Conservation (phyloP, 129 eudicot species). For the Artemisia annua region DNA sequence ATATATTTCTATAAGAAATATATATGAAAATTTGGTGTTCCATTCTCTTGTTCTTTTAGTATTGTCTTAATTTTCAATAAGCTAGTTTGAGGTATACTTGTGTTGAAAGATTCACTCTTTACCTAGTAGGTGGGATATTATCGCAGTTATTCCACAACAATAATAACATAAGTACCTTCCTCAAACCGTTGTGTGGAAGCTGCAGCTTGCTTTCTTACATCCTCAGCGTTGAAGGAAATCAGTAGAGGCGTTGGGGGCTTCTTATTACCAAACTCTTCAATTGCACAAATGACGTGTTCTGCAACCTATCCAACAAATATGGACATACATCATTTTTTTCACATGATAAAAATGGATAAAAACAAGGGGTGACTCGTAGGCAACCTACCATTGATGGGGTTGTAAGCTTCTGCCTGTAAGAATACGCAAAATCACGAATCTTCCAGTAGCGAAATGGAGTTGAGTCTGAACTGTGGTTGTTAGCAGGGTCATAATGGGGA, state of each 20-base stretch:
- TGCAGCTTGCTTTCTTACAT: slow-evolving; percentile 83
- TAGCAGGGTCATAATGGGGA: slow-evolving; percentile 66
- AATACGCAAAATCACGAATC: slow-evolving; percentile 90
- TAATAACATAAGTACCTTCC: slow-evolving; percentile 52
- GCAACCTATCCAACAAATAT: slow-evolving; percentile 52
- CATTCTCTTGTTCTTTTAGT: too few relatives aligned
- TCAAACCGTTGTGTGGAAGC: slow-evolving; percentile 81
- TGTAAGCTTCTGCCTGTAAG: slow-evolving; percentile 62
- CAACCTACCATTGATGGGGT: slow-evolving; percentile 75
- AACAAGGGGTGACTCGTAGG: too few relatives aligned
- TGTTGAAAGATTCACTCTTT: too few relatives aligned
- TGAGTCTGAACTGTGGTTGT: slow-evolving; percentile 48
- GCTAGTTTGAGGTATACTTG: too few relatives aligned
- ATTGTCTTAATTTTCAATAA: too few relatives aligned
- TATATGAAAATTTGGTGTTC: too few relatives aligned
- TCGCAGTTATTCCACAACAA: too few relatives aligned
- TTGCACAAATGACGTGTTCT: slow-evolving; percentile 61
- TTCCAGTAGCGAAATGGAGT: slow-evolving; percentile 79
- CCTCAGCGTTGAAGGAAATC: slow-evolving; percentile 74
- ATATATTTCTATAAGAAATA: too few relatives aligned
- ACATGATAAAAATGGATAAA: neutral
- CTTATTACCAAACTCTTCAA: slow-evolving; percentile 64
- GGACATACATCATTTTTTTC: neutral
- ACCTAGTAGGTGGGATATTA: too few relatives aligned
- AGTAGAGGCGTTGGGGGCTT: slow-evolving; percentile 64